These are phyloP conservation scores for Russula virescens DNA, from an alignment of 768 basidiomycete genomes.

Conservation along the genomic window DNA sequence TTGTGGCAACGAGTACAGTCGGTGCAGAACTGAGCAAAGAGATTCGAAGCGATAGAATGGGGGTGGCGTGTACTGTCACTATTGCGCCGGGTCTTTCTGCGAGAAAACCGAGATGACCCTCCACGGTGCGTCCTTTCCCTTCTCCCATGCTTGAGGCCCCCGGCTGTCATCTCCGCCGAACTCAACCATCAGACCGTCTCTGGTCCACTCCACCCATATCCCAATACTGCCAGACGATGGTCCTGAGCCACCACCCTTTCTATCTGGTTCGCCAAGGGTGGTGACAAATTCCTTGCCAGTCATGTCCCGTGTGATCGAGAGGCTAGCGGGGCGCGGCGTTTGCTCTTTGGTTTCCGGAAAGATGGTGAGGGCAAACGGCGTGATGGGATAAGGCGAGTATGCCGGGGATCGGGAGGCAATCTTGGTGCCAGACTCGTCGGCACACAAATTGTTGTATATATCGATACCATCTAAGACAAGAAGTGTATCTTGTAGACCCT, in stretches of 20 bases:
- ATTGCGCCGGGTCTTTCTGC: slow-evolving; percentile 27
- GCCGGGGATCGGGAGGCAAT: slow-evolving; percentile 37
- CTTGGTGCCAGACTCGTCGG: slow-evolving; percentile 27
- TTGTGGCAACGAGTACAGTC: too few relatives aligned
- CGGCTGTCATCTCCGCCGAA: slow-evolving; percentile 73
- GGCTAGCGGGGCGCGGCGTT: slow-evolving; percentile 33
- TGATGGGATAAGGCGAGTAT: slow-evolving; percentile 52
- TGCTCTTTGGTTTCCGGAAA: slow-evolving; percentile 24
- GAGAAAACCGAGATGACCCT: slow-evolving; percentile 62
- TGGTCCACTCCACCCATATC: slow-evolving; percentile 92
- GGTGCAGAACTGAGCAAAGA: too few relatives aligned
- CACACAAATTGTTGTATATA: slow-evolving; percentile 61
- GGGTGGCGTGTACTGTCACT: neutral
- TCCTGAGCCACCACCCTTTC: slow-evolving; percentile 87
- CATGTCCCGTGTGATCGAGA: slow-evolving; percentile 44
- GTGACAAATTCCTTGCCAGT: slow-evolving; percentile 76
- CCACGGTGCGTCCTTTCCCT: slow-evolving; percentile 78
- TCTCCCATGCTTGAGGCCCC: slow-evolving; percentile 84
- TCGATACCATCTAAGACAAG: slow-evolving; percentile 69
- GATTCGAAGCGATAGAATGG: too few relatives aligned
- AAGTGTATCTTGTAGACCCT: slow-evolving; percentile 45
- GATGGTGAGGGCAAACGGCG: slow-evolving; percentile 47
- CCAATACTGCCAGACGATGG: slow-evolving; percentile 80
- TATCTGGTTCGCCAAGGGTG: slow-evolving; percentile 74
- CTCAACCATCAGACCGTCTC: slow-evolving; percentile 77